These are phyloP conservation scores for Aureobasidium sp. DNA, from an alignment of 2,329 filamentous ascomycete species.

Conservation along the genomic window DNA sequence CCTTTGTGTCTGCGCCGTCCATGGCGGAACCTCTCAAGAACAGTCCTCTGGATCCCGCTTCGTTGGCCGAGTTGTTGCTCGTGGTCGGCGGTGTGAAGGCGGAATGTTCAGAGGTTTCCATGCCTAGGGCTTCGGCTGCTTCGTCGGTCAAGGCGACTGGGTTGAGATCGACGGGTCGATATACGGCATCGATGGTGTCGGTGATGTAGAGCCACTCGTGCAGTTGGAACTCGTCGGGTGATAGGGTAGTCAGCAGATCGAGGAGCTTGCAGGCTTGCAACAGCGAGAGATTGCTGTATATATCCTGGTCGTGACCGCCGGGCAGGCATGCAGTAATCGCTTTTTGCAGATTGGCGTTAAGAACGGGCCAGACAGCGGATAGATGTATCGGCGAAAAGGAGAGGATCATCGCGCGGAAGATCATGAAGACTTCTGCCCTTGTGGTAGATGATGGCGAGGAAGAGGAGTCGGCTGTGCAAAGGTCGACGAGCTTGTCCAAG, in stretches of 20 bases:
- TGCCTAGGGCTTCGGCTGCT: slow-evolving; percentile 67
- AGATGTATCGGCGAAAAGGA: slow-evolving; percentile 74
- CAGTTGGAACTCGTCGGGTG: slow-evolving; percentile 95
- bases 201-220: slow-evolving; percentile 97
- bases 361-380: slow-evolving; percentile 78
- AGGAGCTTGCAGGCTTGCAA: slow-evolving; percentile 92
- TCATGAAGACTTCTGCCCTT: slow-evolving; percentile 81
- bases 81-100: slow-evolving; percentile 5
- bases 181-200: slow-evolving; percentile 93
- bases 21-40: slow-evolving; percentile 47
- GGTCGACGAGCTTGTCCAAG: slow-evolving; percentile 77
- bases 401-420: slow-evolving; percentile 74
- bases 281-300: slow-evolving; percentile 68
- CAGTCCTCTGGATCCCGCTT: slow-evolving; percentile 28
- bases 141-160: slow-evolving; percentile 77
- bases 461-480: slow-evolving; percentile 73
- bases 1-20: slow-evolving; percentile 50
- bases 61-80: neutral
- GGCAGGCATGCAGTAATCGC: slow-evolving; percentile 69
- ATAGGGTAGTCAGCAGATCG: slow-evolving; percentile 76
- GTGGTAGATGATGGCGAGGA: slow-evolving; percentile 90
- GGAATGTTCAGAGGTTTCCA: slow-evolving; percentile 26
- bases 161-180: slow-evolving; percentile 63
- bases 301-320: slow-evolving; percentile 61
- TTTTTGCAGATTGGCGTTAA: slow-evolving; percentile 78